Base-by-base conservation (phyloP, 2,329 filamentous ascomycete genomes). In the Verticillium klebahnii region DNA sequence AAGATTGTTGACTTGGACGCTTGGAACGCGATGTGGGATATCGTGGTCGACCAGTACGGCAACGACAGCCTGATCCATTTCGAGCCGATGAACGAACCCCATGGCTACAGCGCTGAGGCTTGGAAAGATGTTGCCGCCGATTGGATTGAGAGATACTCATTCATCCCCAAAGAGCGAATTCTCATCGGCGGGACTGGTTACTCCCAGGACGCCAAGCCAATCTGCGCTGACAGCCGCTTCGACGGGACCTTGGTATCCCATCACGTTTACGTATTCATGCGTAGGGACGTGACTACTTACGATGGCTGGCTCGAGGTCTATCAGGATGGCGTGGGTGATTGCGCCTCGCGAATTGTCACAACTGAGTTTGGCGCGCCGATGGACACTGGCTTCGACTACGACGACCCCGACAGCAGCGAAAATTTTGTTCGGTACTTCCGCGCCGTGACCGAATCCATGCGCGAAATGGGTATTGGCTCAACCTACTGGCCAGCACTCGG, bases 361-460 rank as follows among this genome's bases (percentile, higher is more conserved):
- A 61, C 59, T n/a, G 59, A 61, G 59, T 61, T 61, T 39, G 59
- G 59, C 54, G 59, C 54, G 59, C 59, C 59, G 34, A 61, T 61
- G 59, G 59, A 61, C 54, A 61, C 3, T 5, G 59, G 59, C 54
- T 40, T 61, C 55, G 23, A 29, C 29, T 29, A 29, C 29, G 29
- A 4, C 29, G 29, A 29, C 29, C 29, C 29, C 29, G 29, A 29
- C 29, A 29, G 29, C 29, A 29, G 29, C 29, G 29, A 29, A 29
- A 29, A 29, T 6, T 29, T 29, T 29, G 29, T 29, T 29, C 29
- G 29, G 29, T 29, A 29, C 29, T 29, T 29, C 29, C 29, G 29
- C 29, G 29, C 29, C 29, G 29, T 29, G 29, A 29, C 29, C 29
- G 29, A 29, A 29, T 29, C 29, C 29, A 29, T 29, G 29, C 29